Evolutionary conservation across 2,329 filamentous ascomycete species (phyloP).

Genomic region (Claviceps pazoutovae): DNA sequence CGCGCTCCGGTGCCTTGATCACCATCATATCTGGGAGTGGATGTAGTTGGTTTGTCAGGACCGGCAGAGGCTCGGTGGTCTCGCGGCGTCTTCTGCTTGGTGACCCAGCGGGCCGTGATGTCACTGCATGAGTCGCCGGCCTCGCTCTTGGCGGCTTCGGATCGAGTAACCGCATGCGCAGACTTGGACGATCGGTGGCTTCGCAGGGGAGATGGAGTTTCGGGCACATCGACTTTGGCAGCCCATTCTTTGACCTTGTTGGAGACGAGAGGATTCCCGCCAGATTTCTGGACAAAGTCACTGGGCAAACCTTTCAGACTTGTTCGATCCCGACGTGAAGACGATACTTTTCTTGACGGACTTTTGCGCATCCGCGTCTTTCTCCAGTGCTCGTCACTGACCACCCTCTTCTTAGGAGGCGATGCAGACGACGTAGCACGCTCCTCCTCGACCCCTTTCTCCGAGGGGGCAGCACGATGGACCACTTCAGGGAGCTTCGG

Average conservation of each 20-base stretch:
- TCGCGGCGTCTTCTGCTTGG: slow-evolving; percentile 5
- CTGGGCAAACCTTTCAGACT: slow-evolving; percentile 30
- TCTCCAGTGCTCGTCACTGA: slow-evolving; percentile 87
- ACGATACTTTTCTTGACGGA: slow-evolving; percentile 28
- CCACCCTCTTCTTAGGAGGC: slow-evolving; percentile 77
- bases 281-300: slow-evolving; percentile 40
- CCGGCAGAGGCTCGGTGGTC: slow-evolving; percentile 18
- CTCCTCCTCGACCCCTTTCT: slow-evolving; percentile 10
- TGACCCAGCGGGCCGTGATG: slow-evolving; percentile 11
- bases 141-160: slow-evolving; percentile 15
- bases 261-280: slow-evolving; percentile 39
- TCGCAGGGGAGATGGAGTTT: slow-evolving; percentile 20
- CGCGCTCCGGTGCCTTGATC: slow-evolving; percentile 17
- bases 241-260: slow-evolving; percentile 52
- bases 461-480: slow-evolving; percentile 13
- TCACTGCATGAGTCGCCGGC: slow-evolving; percentile 15
- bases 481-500: slow-evolving; percentile 12
- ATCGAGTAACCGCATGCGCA: slow-evolving; percentile 14
- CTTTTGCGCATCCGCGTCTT: slow-evolving; percentile 41
- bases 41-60: not conserved
- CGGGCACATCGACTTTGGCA: slow-evolving; percentile 36
- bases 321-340: slow-evolving; percentile 13
- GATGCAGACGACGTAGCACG: slow-evolving; percentile 21
- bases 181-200: slow-evolving; percentile 25
- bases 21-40: not conserved